phyloP scores from a whole-genome alignment of 208 protist genomes.

The Acanthamoeba triangularis region DNA sequence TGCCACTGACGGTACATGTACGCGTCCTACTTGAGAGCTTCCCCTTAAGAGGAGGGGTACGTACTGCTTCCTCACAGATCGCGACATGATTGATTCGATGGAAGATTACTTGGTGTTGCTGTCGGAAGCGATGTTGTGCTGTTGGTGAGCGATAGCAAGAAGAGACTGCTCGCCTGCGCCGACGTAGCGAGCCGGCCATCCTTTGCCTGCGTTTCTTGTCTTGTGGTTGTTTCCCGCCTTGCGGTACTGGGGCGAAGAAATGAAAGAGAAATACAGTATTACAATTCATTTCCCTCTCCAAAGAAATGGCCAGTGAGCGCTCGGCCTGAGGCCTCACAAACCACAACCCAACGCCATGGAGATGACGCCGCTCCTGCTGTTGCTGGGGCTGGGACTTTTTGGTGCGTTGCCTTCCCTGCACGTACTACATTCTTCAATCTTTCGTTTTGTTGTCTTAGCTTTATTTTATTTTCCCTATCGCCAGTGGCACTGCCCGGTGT shows the following conservation, averaged over 20 bases:
- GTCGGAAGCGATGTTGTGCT: neutral
- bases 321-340: neutral
- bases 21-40: neutral
- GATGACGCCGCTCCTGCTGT: neutral
- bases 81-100: neutral
- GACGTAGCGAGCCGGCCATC: too few species aligned
- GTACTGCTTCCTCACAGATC: conserved; percentile 72
- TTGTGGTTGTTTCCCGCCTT: too few species aligned
- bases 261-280: too few species aligned
- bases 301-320: too few species aligned
- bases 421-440: neutral
- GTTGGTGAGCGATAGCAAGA: neutral
- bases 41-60: neutral
- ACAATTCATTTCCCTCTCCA: too few species aligned
- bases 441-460: too few species aligned
- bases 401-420: neutral
- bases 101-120: neutral
- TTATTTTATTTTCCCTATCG: neutral
- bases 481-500: neutral
- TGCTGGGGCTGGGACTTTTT: neutral
- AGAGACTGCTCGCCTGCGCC: too few species aligned
- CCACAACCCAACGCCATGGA: neutral
- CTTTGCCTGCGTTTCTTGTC: too few species aligned
- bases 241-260: too few species aligned
- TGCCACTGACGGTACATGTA: neutral